Evolutionary conservation across 2,329 filamentous ascomycete species (phyloP), one percentile per base, ranked within the genome.

Genomic region (Monosporascus sp.): DNA sequence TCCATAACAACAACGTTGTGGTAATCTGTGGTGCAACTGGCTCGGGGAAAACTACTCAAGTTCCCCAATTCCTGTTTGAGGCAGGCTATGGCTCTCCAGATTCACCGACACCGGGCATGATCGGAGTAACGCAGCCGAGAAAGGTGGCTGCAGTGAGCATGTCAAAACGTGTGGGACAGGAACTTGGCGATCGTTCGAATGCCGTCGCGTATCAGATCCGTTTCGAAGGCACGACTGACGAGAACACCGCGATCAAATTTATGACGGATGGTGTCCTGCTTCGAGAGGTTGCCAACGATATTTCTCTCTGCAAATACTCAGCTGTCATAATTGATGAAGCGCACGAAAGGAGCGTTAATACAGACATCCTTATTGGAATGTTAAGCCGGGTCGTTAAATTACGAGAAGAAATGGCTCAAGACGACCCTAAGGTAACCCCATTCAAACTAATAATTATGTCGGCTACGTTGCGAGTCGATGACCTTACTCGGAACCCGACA

Each of bases 391-490:
- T 97, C 36, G 90, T 97, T 48, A 90, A 91, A 61, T 75, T 97
- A 51, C 83, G 94, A 55, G 82, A 87, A 51, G 83, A 90, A 40
- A 81, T 97, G 73, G 83, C 83, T 7, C 75, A 81, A 56, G 87
- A 94, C 68, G 83, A 94, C 56, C 75, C 86, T 0, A 81, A 82
- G 1, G 74, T 88, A 27, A 87, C 85, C 59, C 91, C 92, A 0
- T 73, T 99, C 50, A 99, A 97, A 72, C 80, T 99, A 8, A 84
- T 99, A 55, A 96, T 99, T 72, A 99, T 99, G 95, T 97, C 93
- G 55, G 94, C 94, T 44, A 99, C 94, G 2, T 77, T 99, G 36
- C 82, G 91, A 55, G 90, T 97, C 46, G 89, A 91, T 14, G 93
- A 97, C 66, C 89, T 99, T 62, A 91, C 90, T 0, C 83, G 91